Evolutionary conservation across 2,329 filamentous ascomycete genomes (phyloP).

Genomic region (Calonectria pauciramosa): DNA sequence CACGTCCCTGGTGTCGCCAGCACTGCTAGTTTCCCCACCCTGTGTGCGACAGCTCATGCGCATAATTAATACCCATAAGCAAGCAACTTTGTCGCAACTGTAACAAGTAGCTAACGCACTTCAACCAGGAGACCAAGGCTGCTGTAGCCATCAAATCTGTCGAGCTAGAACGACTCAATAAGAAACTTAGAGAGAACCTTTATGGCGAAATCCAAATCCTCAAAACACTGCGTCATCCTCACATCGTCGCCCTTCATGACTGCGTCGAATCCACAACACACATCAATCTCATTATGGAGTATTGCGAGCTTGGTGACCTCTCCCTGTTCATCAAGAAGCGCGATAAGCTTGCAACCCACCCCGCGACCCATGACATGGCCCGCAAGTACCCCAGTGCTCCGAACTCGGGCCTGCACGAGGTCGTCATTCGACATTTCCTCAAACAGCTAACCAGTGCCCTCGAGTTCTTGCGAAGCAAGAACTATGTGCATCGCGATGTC

Average conservation of each 20-base stretch:
- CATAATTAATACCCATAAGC: not conserved
- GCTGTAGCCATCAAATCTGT: conserved; percentile 98
- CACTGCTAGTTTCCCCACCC: conserved; percentile 1
- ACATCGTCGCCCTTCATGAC: conserved; percentile 96
- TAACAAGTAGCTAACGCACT: conserved; percentile 26
- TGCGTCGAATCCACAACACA: conserved; percentile 89
- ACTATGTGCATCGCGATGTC: conserved; percentile 95
- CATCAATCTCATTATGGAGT: conserved; percentile 99
- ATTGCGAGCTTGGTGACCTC: conserved; percentile 94
- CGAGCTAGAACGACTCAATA: conserved; percentile 89
- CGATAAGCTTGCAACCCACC: conserved; percentile 82
- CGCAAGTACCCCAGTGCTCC: conserved; percentile 89
- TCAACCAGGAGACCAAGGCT: conserved; percentile 77
- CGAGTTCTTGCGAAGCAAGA: conserved; percentile 85
- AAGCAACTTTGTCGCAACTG: not conserved
- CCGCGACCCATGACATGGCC: conserved; percentile 90
- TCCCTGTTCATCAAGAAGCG: conserved; percentile 97
- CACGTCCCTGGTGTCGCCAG: conserved; percentile 23
- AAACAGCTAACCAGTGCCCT: conserved; percentile 95
- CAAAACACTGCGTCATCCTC: conserved; percentile 92
- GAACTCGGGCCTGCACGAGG: conserved; percentile 92
- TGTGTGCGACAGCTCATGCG: conserved; percentile 6
- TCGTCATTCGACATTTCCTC: conserved; percentile 95
- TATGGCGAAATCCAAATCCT: conserved; percentile 96
- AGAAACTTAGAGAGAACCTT: conserved; percentile 96